Percentiles rank a stretch among this genome's conserved stretches.
phyloP scores from a whole-genome alignment of 139 green algal genomes.

The Volvox reticuliferus region DNA sequence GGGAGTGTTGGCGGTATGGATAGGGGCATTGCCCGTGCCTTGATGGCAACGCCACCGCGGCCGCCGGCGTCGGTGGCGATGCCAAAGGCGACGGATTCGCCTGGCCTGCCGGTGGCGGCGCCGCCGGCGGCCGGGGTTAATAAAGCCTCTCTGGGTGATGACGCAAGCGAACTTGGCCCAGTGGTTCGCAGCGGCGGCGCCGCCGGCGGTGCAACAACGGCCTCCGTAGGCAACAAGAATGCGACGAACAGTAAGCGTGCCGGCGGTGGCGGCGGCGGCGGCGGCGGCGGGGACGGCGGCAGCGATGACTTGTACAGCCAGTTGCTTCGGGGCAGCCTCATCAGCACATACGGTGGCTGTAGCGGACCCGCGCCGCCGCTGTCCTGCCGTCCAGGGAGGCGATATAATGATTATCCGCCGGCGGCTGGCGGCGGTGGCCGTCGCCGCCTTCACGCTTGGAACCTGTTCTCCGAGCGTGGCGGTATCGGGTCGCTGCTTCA shows the following conservation, averaged over 20 bases:
- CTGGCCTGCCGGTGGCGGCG: background rate
- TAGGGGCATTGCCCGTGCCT: background rate
- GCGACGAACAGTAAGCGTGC: too few relatives aligned
- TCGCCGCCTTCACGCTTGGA: background rate
- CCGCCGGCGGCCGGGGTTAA: background rate
- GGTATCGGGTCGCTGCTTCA: background rate
- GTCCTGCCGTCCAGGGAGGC: background rate
- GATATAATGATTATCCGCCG: background rate
- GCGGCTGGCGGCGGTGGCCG: background rate
- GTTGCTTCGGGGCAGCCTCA: background rate
- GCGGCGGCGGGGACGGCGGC: background rate
- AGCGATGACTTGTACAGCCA: background rate
- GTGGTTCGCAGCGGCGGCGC: background rate
- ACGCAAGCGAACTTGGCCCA: background rate
- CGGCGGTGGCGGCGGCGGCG: background rate
- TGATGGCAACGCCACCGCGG: background rate
- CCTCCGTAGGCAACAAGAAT: background rate
- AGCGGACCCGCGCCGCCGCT: background rate
- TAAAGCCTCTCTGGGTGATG: background rate
- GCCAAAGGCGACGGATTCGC: too few relatives aligned
- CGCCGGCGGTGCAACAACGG: background rate
- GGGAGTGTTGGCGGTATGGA: background rate
- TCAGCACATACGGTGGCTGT: background rate
- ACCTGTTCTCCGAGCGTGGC: background rate
- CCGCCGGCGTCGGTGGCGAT: too few relatives aligned